Evolutionary conservation across 768 basidiomycete species (phyloP).

Genomic region (Pisolithus tinctorius): DNA sequence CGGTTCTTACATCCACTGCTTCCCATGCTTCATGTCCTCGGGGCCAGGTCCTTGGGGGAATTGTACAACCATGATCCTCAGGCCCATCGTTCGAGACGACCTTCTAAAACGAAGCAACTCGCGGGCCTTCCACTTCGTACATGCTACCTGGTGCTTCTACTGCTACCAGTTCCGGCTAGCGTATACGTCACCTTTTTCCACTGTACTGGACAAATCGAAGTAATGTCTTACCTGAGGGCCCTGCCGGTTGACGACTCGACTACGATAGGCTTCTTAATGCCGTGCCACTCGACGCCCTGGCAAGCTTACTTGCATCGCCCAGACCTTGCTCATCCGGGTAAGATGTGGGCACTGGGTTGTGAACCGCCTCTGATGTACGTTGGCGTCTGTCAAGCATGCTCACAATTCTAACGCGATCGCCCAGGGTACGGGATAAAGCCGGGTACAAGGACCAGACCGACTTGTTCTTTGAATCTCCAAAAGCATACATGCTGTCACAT

Average conservation of each 20-base stretch:
- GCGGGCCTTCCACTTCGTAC: conserved; percentile 13
- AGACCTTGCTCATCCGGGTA: conserved; percentile 46
- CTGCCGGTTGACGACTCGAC: conserved; percentile 46
- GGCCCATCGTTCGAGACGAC: background rate
- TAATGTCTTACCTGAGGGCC: conserved; percentile 59
- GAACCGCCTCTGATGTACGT: conserved; percentile 86
- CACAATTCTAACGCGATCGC: conserved; percentile 6
- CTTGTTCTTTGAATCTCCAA: conserved; percentile 71
- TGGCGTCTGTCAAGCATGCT: background rate
- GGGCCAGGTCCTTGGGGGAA: conserved; percentile 63
- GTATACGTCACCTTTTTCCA: conserved; percentile 72
- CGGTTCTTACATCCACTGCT: conserved; percentile 90
- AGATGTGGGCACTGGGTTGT: conserved; percentile 83
- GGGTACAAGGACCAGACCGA: conserved; percentile 76
- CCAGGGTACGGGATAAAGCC: conserved; percentile 38
- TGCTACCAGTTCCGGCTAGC: conserved; percentile 54
- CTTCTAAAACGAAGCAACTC: background rate
- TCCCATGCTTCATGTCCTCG: conserved; percentile 76
- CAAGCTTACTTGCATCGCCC: conserved; percentile 78
- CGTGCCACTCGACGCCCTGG: conserved; percentile 95
- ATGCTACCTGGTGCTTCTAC: conserved; percentile 35
- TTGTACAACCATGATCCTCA: conserved; percentile 19
- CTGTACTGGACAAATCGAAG: conserved; percentile 69
- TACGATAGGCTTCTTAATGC: conserved; percentile 80
- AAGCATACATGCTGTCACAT: conserved; percentile 52